phyloP scores from a whole-genome alignment of 148 eudicot species.

The Fagopyrum esculentum region DNA sequence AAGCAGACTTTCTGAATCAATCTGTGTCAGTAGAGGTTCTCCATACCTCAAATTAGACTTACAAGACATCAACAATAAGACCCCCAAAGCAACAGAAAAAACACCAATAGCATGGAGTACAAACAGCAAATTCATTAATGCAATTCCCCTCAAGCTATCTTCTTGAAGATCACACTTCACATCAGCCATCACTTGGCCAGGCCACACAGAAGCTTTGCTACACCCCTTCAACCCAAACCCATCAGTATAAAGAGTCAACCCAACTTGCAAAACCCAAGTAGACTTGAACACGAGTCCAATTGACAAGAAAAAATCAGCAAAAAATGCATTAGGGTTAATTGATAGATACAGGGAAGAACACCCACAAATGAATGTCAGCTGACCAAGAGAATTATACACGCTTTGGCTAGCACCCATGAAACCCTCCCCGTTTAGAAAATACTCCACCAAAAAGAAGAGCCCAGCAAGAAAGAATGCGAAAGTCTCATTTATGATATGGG shows the following conservation, averaged over 20 bases:
- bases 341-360: slow-evolving; percentile 60
- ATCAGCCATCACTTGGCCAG: slow-evolving; percentile 38
- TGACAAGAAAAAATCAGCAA: slow-evolving; percentile 63
- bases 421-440: slow-evolving; percentile 40
- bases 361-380: slow-evolving; percentile 58
- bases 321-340: slow-evolving; percentile 44
- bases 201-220: slow-evolving; percentile 24
- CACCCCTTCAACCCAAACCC: slow-evolving; percentile 64
- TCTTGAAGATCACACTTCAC: slow-evolving; percentile 74
- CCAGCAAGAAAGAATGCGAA: slow-evolving; percentile 42
- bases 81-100: slow-evolving; percentile 33
- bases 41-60: slow-evolving; percentile 30
- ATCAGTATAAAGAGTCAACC: slow-evolving; percentile 56
- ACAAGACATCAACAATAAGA: slow-evolving; percentile 43
- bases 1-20: slow-evolving; percentile 45
- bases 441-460: slow-evolving; percentile 49
- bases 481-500: slow-evolving; percentile 32
- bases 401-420: slow-evolving; percentile 38
- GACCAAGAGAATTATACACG: slow-evolving; percentile 39
- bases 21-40: slow-evolving; percentile 45
- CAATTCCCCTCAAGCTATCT: slow-evolving; percentile 56
- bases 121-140: slow-evolving; percentile 67
- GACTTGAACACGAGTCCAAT: slow-evolving; percentile 64
- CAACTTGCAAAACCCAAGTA: slow-evolving; percentile 74
- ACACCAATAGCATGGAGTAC: slow-evolving; percentile 55